Conservation (phyloP, 345 rosid genomes). For the Citrus cavaleriei region DNA sequence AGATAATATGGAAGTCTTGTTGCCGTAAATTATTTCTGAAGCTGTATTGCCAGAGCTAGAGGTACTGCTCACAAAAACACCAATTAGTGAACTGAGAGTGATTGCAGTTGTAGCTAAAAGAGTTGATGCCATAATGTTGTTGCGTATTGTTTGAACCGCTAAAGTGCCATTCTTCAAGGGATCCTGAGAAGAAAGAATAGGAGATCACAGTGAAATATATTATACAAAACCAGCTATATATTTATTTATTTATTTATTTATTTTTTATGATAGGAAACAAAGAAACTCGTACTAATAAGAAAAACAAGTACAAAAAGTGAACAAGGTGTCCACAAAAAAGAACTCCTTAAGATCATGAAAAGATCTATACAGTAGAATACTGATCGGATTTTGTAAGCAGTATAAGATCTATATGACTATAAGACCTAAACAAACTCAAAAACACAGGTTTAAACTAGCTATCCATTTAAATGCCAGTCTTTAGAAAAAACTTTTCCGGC, state of each 20-base stretch:
- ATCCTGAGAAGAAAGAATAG: conserved; percentile 44
- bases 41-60: conserved; percentile 40
- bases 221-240: not conserved
- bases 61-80: conserved; percentile 76
- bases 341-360: too few relatives aligned
- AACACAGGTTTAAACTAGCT: too few relatives aligned
- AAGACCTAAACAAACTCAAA: too few relatives aligned
- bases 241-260: too few relatives aligned
- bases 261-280: too few relatives aligned
- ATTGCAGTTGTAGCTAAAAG: conserved; percentile 90
- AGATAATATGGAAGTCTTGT: conserved; percentile 46
- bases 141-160: conserved; percentile 85
- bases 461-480: not conserved
- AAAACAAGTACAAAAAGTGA: too few relatives aligned
- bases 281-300: too few relatives aligned
- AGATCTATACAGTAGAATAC: too few relatives aligned
- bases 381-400: too few relatives aligned
- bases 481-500: not conserved
- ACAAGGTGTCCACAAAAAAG: too few relatives aligned
- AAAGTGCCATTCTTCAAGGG: conserved; percentile 84
- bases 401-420: too few relatives aligned
- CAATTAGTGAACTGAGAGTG: conserved; percentile 80
- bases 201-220: not conserved
- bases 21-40: conserved; percentile 55
- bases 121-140: conserved; percentile 98